phyloP scores from a whole-genome alignment of 2,329 filamentous ascomycete genomes.

The Orbilia blumenaviensis region DNA sequence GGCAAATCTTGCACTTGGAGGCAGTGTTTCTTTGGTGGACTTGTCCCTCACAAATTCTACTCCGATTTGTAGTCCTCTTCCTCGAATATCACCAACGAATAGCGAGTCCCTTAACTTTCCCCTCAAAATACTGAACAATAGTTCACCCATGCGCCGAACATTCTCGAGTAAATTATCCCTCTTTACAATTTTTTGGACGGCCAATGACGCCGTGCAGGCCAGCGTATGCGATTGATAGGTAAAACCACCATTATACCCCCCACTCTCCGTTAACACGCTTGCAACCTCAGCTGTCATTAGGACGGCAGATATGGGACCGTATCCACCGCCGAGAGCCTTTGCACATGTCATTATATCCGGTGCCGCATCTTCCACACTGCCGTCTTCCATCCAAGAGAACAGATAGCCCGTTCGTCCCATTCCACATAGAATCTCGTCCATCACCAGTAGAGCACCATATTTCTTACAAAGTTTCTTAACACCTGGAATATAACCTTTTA shows the following conservation, averaged over 20 bases:
- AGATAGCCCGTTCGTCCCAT: slow-evolving; percentile 69
- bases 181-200: slow-evolving; percentile 70
- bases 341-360: slow-evolving; percentile 75
- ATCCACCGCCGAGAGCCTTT: slow-evolving; percentile 73
- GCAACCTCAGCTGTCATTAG: slow-evolving; percentile 67
- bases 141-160: slow-evolving; percentile 66
- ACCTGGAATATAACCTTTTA: slow-evolving; percentile 74
- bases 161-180: slow-evolving; percentile 70
- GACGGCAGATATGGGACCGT: slow-evolving; percentile 70
- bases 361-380: slow-evolving; percentile 60
- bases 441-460: slow-evolving; percentile 76
- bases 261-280: slow-evolving; percentile 62
- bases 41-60: slow-evolving; percentile 68
- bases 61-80: slow-evolving; percentile 69
- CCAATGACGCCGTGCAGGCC: slow-evolving; percentile 70
- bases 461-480: slow-evolving; percentile 75
- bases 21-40: slow-evolving; percentile 64
- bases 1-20: slow-evolving; percentile 19
- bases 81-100: slow-evolving; percentile 71
- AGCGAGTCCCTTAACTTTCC: slow-evolving; percentile 63
- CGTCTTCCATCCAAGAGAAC: slow-evolving; percentile 71
- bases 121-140: slow-evolving; percentile 64
- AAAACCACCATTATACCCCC: slow-evolving; percentile 65
- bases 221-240: slow-evolving; percentile 72
- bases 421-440: slow-evolving; percentile 81